Percentiles rank a stretch among this genome's conserved stretches.
Evolutionary conservation across 306 rosid genomes (phyloP).

Genomic region (Betula pendula): DNA sequence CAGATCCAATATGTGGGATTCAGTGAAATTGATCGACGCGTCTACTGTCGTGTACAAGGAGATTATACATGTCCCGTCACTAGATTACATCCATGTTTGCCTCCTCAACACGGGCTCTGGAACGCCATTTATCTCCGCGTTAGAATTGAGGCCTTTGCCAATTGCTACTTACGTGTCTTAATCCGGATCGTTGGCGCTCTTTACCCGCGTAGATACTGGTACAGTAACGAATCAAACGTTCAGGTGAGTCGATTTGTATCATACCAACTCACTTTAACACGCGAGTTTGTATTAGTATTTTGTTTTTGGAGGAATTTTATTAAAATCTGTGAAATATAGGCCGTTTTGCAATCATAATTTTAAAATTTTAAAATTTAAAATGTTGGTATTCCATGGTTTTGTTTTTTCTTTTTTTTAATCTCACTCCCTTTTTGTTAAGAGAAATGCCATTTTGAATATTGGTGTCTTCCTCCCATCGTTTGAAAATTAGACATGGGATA

Average conservation of each 20-base stretch:
- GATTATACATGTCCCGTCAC: conserved; percentile 35
- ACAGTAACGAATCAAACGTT: not conserved
- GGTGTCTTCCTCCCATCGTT: too few relatives aligned
- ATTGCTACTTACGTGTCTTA: conserved; percentile 21
- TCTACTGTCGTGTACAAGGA: conserved; percentile 17
- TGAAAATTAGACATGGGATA: too few relatives aligned
- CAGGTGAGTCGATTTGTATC: conserved; percentile 39
- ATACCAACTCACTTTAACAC: too few relatives aligned
- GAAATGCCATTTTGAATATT: too few relatives aligned
- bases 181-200: conserved; percentile 22
- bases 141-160: conserved; percentile 46
- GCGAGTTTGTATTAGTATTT: too few relatives aligned
- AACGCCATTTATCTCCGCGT: not conserved
- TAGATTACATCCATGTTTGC: conserved; percentile 40
- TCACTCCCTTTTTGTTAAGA: too few relatives aligned
- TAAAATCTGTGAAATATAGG: too few relatives aligned
- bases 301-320: too few relatives aligned
- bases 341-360: too few relatives aligned
- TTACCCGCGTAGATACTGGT: conserved; percentile 32
- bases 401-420: too few relatives aligned
- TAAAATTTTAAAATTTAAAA: too few relatives aligned
- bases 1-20: conserved; percentile 42
- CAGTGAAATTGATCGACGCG: conserved; percentile 1
- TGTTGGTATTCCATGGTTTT: too few relatives aligned
- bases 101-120: conserved; percentile 33